Evolutionary conservation across 805 yeast species (phyloP), one percentile per base, ranked within the genome.

Genomic region (Nematodospora valgi): DNA sequence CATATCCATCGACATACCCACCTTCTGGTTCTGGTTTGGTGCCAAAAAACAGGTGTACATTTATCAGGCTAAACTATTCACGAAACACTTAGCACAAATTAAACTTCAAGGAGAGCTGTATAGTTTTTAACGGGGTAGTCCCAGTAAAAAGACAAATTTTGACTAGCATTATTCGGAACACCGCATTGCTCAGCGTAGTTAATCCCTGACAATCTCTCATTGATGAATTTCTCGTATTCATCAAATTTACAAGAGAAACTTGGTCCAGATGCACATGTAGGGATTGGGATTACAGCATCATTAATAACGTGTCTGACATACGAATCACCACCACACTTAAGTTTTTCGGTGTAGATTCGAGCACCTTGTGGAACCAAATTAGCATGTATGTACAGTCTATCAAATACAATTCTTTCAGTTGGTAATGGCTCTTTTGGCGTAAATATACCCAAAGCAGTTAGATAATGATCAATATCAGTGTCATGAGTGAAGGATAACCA

Each of bases 401-500:
- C 60, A 38, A 60, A 42, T 6, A 58, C 51, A 33, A 28, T 41
- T 27, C 37, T 34, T 32, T 64, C 64, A 5, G 69, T 48, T 5
- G 76, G 64, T 23, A 74, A 61, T 23, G 63, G 57, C 2, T 55
- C 46, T 15, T 54, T 60, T 7, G 68, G 59, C 45, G 64, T 60
- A 38, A 68, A 41, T 43, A 82, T 50, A 4, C 84, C 86, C 29
- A 83, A 56, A 1, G 87, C 82, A 13, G 82, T 62, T 45, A 78
- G 56, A 42, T 69, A 77, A 28, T 78, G 61, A 39, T 76, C 59
- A 28, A 83, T 58, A 40, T 79, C 80, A 24, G 79, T 70, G 53
- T 85, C 93, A 49, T 85, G 91, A 6, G 84, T 68, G 62, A 82
- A 79, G 43, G 76, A 80, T 47, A 82, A 64, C 63, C 79, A 78